Base-by-base conservation (phyloP, 2,329 filamentous ascomycete species). In the Alternaria metachromatica region DNA sequence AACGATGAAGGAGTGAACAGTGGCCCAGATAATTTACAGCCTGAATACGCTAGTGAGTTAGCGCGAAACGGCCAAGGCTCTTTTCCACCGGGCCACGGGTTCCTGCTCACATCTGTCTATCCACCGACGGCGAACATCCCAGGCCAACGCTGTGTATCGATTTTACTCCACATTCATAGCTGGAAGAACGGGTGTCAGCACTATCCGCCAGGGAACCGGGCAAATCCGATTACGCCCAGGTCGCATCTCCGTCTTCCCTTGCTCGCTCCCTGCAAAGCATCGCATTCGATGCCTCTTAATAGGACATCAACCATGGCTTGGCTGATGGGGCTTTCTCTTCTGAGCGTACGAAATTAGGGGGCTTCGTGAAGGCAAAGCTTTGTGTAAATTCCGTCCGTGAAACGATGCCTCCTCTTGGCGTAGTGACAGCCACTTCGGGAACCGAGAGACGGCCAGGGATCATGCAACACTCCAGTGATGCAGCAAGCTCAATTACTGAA, bases 1-100 rank as follows among this genome's bases (percentile, higher is more conserved):
- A 53, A 53, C 30, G 49, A 53, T 53, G 49, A 53, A 53, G 49
- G 28, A 41, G 20, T 23, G 30, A 53, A 53, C 30, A 53, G 49
- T 53, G 49, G 49, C 13, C 49, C 28, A 41, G 21, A 37, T 6
- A 25, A 15, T 37, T 41, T 53, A 33, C 21, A 41, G 23, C 9
- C 49, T 33, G 20, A 53, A 23, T 15, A 23, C 49, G 49, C 49
- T 53, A 37, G 49, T 53, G 28, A 7, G 20, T 21, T 37, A 53
- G 49, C 49, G 30, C 20, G 20, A 3, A 37, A 53, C 30, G 49
- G 49, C 28, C 49, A 37, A 37, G 49, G 28, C 15, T 53, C 20
- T 21, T 7, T 30, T n/a, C 49, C 28, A 33, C 15, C 37, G 37
- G 37, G 37, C 37, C 37, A 41, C 37, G 37, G 37, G 37, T 41